Evolutionary conservation across 2,329 filamentous ascomycete species (phyloP), one percentile per base, ranked within the genome.

Genomic region (Xylaria sp.): DNA sequence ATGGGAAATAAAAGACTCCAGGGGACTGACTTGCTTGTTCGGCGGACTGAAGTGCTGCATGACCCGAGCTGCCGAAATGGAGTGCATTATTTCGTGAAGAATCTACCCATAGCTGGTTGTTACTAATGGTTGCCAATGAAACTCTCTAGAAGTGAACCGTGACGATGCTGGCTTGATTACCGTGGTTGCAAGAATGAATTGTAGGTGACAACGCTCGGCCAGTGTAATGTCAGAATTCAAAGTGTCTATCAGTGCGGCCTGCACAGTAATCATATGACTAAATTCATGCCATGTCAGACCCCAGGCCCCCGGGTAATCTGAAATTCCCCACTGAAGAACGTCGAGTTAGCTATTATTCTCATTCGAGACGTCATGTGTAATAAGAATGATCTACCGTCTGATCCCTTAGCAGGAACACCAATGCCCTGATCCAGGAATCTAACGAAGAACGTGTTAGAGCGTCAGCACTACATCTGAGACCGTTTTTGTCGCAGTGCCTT

Each of bases 81-180:
- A 19, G 58, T 60, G 60, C 60, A 56, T 48, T 3, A 67, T 9
- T 30, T 64, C 61, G 27, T 67, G 65, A 5, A 67, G 7, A 7
- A 67, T 50, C 55, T 67, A 19, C 42, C 3, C 24, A 3, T 14
- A 6, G 42, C 21, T 19, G 11, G 2, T 19, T 21, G 19, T 59
- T 64, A 63, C 11, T 19, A 34, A 24, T 19, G 17, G 19, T 59
- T 64, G 58, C 6, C 14, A 34, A 24, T 47, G 17, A 24, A 8
- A 17, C 27, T 24, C 17, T 63, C 8, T 32, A 27, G 36, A 36
- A 56, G 8, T 47, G 8, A 39, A 61, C 30, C 12, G 2, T 32
- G 12, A 6, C 3, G 39, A 6, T 21, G 12, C 2, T 36, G 4
- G 9, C 2, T 30, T 17, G 34, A 42, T 61, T 55, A 65, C 56